phyloP scores from a whole-genome alignment of 225 moss, liverwort and hornwort genomes.

The Anthoceros angustus region DNA sequence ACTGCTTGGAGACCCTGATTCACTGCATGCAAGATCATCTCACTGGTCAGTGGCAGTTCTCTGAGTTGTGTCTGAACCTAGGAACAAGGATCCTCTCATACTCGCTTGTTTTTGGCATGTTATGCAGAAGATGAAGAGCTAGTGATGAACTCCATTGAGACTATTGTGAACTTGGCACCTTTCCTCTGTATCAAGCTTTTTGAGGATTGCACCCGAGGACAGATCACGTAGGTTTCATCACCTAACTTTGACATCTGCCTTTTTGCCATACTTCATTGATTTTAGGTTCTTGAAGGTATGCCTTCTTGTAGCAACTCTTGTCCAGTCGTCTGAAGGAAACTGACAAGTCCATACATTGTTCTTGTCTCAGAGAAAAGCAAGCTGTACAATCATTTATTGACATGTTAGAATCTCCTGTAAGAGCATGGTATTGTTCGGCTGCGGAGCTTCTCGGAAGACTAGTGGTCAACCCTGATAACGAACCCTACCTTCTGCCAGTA shows the following conservation, averaged over 20 bases:
- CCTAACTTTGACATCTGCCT: neutral
- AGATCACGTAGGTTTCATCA: constrained; percentile 21
- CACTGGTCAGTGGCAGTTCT: constrained; percentile 19
- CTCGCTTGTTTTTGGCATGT: neutral
- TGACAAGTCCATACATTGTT: neutral
- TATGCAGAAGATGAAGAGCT: constrained; percentile 72
- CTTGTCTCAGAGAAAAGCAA: constrained; percentile 40
- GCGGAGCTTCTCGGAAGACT: constrained; percentile 80
- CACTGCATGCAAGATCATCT: constrained; percentile 77
- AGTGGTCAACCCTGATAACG: constrained; percentile 94
- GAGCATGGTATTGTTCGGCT: constrained; percentile 79
- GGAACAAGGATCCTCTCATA: neutral
- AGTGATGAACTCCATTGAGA: constrained; percentile 72
- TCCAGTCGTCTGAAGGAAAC: neutral
- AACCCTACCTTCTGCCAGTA: constrained; percentile 60
- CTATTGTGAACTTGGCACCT: constrained; percentile 68
- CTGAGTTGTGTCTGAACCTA: too few relatives aligned
- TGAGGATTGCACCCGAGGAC: constrained; percentile 30
- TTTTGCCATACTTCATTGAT: neutral
- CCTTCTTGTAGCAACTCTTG: neutral
- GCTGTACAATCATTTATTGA: constrained; percentile 54
- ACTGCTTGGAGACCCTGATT: constrained; percentile 53
- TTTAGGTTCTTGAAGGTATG: too few relatives aligned
- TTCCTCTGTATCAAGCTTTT: constrained; percentile 74
- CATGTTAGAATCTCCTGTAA: constrained; percentile 61